A percentile compares a stretch with the other conserved stretches of the same genome.
Conservation (phyloP, 352 stramenopile species). For the Globisporangium splendens region DNA sequence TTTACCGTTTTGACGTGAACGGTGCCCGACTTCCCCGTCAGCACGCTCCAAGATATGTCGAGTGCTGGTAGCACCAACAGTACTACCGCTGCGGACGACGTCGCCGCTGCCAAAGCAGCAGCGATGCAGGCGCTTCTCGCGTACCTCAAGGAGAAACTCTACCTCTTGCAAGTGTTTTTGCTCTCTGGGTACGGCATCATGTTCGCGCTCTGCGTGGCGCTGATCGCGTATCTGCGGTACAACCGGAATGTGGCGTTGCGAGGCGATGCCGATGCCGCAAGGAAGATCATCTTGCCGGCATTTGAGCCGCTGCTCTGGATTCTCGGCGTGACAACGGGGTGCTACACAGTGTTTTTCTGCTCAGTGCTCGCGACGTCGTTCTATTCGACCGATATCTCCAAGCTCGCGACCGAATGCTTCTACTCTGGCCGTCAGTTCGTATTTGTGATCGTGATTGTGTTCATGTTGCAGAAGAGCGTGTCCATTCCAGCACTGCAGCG, state of each 20-base stretch:
- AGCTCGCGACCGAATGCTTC: conserved; percentile 33
- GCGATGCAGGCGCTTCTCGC: conserved; percentile 6
- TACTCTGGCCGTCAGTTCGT: conserved; percentile 55
- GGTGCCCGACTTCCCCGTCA: too few species aligned
- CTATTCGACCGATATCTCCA: conserved; percentile 23
- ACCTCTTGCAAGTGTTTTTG: conserved; percentile 38
- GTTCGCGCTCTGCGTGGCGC: conserved; percentile 30
- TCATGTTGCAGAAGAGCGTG: conserved; percentile 58
- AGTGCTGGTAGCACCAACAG: not conserved
- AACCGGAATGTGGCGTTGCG: conserved; percentile 50
- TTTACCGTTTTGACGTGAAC: too few species aligned
- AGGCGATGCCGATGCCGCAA: conserved; percentile 38
- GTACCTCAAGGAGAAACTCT: conserved; percentile 26
- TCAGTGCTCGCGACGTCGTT: conserved; percentile 28
- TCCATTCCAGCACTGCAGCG: conserved; percentile 38
- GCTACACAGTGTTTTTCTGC: conserved; percentile 35
- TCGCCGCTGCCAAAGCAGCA: not conserved
- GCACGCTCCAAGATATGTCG: not conserved
- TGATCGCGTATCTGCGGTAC: conserved; percentile 54
- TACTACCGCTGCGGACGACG: not conserved
- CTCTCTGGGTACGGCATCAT: conserved; percentile 44
- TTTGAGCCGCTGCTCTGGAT: conserved; percentile 71
- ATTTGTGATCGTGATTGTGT: conserved; percentile 44
- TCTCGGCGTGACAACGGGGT: conserved; percentile 27
- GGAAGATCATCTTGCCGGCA: conserved; percentile 61